Evolutionary conservation across 176 grass and related monocot species (phyloP), one percentile per base, ranked within the genome.

Genomic region (Rhipidocladum racemiflorum): DNA sequence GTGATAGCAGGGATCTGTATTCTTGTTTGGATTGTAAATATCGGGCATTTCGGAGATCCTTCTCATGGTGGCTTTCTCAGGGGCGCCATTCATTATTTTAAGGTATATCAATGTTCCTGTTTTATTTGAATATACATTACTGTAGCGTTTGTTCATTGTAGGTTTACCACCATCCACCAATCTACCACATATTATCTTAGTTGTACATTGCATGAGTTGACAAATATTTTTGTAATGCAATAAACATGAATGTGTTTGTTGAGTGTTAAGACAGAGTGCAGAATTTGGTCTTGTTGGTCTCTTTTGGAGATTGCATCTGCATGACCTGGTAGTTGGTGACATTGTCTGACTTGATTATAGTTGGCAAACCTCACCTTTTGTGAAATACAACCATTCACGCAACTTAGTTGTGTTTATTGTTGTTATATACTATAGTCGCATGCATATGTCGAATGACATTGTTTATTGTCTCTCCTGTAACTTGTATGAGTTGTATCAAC

Each of bases 41-140:
- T 98, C 80, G 96, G 96, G 18, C 96, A 98, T 90, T 98, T 98
- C 43, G 85, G 45, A 28, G 96, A 98, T 88, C 92, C 92, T 88
- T 89, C 90, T 82, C 96, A 98, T 65, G 96, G 96, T 84, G 96
- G 96, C 67, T 86, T 95, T 87, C 59, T 98, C 80, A 87, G 96
- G 75, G 96, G 96, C 24, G 96, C 96, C 79, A 98, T 98, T 78
- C 96, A 98, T 85, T 98, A 98, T 85, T 93, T 98, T 86, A 98
- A 98, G 91, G 96, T 97, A 90, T 49, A 40, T 72, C 60, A 27
- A 21, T 40, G 65, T 69, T 60, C 65, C 55, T 82, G 7, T 51
- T 74, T 70, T 66, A 55, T 67, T 62, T 75, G n/a, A 67, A 44
- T 9, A 39, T 38, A 56, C 48, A 49, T 60, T 70, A 77, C n/a